Evolutionary conservation across 163 green algal species (phyloP).

Genomic region (Chlorella variabilis): DNA sequence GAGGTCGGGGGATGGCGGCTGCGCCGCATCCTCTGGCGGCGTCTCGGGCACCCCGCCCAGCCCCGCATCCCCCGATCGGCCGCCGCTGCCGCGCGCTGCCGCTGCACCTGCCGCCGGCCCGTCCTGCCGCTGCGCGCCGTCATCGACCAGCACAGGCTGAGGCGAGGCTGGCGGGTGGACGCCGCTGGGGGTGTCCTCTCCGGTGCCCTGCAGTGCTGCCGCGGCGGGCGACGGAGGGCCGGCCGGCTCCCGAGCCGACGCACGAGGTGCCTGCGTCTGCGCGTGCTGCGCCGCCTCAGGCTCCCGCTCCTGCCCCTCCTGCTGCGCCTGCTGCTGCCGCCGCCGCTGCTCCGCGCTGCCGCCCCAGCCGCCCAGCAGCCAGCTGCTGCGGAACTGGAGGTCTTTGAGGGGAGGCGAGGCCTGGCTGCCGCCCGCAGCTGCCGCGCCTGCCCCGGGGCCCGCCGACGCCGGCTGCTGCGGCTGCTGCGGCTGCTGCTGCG

Average conservation of each 20-base stretch:
- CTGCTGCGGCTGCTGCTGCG: background rate
- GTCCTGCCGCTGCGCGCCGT: background rate
- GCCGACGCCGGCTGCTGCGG: background rate
- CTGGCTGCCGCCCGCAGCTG: background rate
- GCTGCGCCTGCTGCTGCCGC: background rate
- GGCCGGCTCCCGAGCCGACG: background rate
- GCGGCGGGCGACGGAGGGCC: background rate
- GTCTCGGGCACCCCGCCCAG: background rate
- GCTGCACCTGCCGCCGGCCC: background rate
- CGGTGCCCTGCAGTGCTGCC: background rate
- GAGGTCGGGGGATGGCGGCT: too few relatives aligned
- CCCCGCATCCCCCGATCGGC: too few relatives aligned
- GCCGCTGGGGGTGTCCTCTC: constrained; percentile 20
- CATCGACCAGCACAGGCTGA: background rate
- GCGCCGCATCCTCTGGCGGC: background rate
- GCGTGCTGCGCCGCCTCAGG: background rate
- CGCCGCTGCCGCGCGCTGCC: too few relatives aligned
- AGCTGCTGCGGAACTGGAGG: background rate
- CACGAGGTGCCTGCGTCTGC: background rate
- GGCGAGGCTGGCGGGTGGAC: background rate
- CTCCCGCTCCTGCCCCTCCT: background rate
- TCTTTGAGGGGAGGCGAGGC: background rate
- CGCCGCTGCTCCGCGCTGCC: background rate
- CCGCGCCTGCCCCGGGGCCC: background rate
- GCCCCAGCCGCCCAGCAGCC: constrained; percentile 3